Base-by-base conservation (phyloP, 768 basidiomycete genomes). In the Clavulina sp. region DNA sequence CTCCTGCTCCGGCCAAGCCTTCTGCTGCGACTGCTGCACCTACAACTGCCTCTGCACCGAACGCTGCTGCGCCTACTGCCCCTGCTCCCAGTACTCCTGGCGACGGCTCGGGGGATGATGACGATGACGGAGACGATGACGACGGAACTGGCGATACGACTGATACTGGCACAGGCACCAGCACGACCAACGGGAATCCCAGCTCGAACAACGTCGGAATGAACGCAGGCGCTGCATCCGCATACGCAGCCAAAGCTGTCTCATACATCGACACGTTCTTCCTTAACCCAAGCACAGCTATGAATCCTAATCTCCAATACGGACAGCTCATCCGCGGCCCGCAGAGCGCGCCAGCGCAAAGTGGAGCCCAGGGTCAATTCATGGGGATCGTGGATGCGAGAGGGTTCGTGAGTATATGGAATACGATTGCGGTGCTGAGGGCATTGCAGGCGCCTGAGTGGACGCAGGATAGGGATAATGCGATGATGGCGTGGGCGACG, bases 291-390 rank as follows among this genome's bases (percentile, higher is more conserved):
- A 64, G 61, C 3, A 81, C 79, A 0, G 64, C 57, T 31, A 81
- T 82, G 79, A 79, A 76, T 50, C 79, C 79, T 19, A 57, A 60
- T 48, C 32, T 82, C 38, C 68, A 77, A 51, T 82, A 70, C 58
- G 71, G 66, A 0, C 77, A 78, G 56, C 70, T 77, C 62, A 49
- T 58, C 26, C 56, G 63, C 9, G 63, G 63, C 1, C 56, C 55
- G 2, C n/a, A n/a, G n/a, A 61, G 60, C 1, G 49, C 46, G n/a
- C 52, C 56, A 36, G 41, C 41, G 21, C 54, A 57, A 34, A 58
- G 51, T 19, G 63, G 64, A 23, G 58, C 63, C 2, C 54, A 64
- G 23, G 33, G 59, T 28, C 49, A 57, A 23, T 48, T 52, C 24
- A 58, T 63, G 55, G 47, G 53, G 33, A 53, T 55, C 21, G 13